Conservation (phyloP, 1,284 basidiomycete species). For the Rhodofomes roseus region DNA sequence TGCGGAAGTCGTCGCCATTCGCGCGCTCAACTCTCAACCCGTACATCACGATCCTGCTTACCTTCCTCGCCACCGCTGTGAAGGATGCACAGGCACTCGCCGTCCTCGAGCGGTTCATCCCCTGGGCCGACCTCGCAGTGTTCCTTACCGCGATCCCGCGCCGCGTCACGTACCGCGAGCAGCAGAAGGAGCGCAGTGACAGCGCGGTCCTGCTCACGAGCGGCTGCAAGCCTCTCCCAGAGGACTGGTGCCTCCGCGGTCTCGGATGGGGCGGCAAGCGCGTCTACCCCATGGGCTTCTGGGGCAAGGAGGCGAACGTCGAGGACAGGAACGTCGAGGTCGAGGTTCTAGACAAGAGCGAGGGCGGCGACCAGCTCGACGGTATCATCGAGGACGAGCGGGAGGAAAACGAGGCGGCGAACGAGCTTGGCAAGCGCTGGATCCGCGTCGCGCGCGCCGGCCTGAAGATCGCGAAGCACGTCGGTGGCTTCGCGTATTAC, state of each 20-base stretch:
- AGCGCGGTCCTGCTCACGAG: constrained; percentile 50
- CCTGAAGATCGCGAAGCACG: constrained; percentile 63
- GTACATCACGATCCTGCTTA: constrained; percentile 83
- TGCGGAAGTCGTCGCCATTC: constrained; percentile 53
- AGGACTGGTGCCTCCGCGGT: constrained; percentile 95
- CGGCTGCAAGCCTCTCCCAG: constrained; percentile 72
- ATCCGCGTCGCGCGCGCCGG: constrained; percentile 72
- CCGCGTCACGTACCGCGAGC: constrained; percentile 39
- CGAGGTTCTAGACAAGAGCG: constrained; percentile 70
- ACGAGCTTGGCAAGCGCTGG: constrained; percentile 50
- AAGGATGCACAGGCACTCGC: constrained; percentile 60
- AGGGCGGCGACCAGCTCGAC: constrained; percentile 52
- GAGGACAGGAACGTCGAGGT: constrained; percentile 70
- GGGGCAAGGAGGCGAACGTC: constrained; percentile 47
- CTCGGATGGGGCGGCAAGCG: constrained; percentile 92
- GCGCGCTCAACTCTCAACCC: constrained; percentile 71
- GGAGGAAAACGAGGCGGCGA: constrained; percentile 41
- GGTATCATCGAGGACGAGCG: constrained; percentile 79
- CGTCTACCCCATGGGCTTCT: constrained; percentile 90
- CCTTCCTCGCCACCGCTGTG: constrained; percentile 79
- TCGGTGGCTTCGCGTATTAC: constrained; percentile 72
- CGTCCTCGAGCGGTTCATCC: constrained; percentile 73
- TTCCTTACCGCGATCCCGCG: constrained; percentile 68
- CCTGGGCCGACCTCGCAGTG: constrained; percentile 75
- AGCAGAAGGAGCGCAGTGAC: constrained; percentile 24